phyloP scores from a whole-genome alignment of 164 flowering plant genomes.

The Nymphaea colorata region DNA sequence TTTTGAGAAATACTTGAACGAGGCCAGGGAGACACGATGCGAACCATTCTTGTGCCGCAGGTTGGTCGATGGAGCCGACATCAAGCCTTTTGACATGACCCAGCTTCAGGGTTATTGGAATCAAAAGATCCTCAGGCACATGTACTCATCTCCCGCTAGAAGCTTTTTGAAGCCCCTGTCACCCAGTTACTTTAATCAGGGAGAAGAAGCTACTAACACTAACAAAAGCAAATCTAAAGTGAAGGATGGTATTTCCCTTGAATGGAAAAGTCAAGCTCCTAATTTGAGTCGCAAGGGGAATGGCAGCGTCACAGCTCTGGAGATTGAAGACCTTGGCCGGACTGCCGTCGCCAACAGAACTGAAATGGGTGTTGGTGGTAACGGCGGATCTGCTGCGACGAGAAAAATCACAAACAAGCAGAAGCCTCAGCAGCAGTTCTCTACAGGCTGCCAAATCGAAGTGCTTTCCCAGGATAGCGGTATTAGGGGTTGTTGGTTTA shows the following conservation, averaged over 20 bases:
- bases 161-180: not conserved
- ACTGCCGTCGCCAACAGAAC: slow-evolving; percentile 3
- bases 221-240: slow-evolving; percentile 24
- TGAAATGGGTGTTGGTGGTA: slow-evolving; percentile 6
- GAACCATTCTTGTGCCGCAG: slow-evolving; percentile 53
- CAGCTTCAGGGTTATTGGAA: slow-evolving; percentile 73
- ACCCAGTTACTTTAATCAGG: not conserved
- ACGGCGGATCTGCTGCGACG: slow-evolving; percentile 11
- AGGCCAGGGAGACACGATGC: slow-evolving; percentile 23
- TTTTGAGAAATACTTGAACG: slow-evolving; percentile 40
- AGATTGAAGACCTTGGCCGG: slow-evolving; percentile 6
- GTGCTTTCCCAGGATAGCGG: slow-evolving; percentile 95
- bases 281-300: slow-evolving; percentile 4
- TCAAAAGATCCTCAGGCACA: slow-evolving; percentile 43
- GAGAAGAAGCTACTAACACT: not conserved
- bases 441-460: slow-evolving; percentile 53
- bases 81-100: slow-evolving; percentile 62
- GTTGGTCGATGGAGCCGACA: slow-evolving; percentile 50
- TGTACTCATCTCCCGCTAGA: slow-evolving; percentile 15
- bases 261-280: slow-evolving; percentile 13
- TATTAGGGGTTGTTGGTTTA: slow-evolving; percentile 83
- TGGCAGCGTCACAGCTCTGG: slow-evolving; percentile 3
- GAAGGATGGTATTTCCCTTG: slow-evolving; percentile 18
- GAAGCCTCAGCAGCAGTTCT: slow-evolving; percentile 13
- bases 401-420: slow-evolving; percentile 8